Conservation (phyloP, 768 basidiomycete genomes). For the Megacollybia marginata region DNA sequence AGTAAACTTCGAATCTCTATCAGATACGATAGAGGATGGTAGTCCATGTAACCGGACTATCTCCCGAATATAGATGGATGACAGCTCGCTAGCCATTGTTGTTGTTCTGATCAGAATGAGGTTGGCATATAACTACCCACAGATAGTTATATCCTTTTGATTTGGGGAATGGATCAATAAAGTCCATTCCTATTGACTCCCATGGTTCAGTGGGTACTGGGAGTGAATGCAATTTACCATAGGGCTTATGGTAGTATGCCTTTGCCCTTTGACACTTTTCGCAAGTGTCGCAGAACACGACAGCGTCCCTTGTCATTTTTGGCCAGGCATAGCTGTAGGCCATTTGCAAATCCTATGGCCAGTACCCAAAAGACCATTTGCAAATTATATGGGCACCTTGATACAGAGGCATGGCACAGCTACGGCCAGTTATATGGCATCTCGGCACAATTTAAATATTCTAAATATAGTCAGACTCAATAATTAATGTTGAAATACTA, state of each 20-base stretch:
- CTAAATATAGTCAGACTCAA: too few relatives aligned
- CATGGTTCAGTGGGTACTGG: slow-evolving; percentile 7
- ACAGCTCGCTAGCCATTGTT: slow-evolving; percentile 2
- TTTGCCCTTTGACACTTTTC: background rate
- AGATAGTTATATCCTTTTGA: slow-evolving; percentile 10
- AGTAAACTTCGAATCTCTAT: slow-evolving; percentile 21
- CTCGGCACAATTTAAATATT: too few relatives aligned
- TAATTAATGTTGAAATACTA: too few relatives aligned
- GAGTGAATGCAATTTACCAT: background rate
- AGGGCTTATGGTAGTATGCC: background rate
- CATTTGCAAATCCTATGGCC: too few relatives aligned
- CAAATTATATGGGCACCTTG: too few relatives aligned
- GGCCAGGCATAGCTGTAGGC: too few relatives aligned
- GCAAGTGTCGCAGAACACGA: background rate
- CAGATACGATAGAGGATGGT: slow-evolving; percentile 13
- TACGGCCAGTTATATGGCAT: too few relatives aligned
- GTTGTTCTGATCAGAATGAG: slow-evolving; percentile 7
- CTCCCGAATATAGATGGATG: slow-evolving; percentile 5
- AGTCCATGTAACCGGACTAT: slow-evolving; percentile 12
- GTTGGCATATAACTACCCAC: slow-evolving; percentile 13
- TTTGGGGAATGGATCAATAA: slow-evolving; percentile 17
- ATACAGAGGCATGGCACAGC: too few relatives aligned
- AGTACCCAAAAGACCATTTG: too few relatives aligned
- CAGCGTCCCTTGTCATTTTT: background rate
- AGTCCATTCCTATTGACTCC: slow-evolving; percentile 15